Base-by-base conservation (phyloP, 768 basidiomycete species). In the Chalciporus sphaerocephalus region DNA sequence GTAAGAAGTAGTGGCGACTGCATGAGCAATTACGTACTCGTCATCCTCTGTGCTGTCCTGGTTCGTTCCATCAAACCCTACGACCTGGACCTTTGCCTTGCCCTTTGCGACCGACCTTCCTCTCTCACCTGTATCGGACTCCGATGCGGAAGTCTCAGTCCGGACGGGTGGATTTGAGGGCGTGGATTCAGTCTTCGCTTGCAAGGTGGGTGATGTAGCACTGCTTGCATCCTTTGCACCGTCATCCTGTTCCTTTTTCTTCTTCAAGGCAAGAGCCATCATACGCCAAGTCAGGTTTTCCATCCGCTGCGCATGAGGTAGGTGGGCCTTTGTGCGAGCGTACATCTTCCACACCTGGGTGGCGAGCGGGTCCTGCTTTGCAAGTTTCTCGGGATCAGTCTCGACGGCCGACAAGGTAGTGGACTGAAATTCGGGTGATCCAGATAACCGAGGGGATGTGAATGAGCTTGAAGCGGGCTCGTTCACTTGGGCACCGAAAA, bases 331-430 rank as follows among this genome's bases (percentile, higher is more conserved):
- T 37, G 87, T 88, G 50, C 88, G 82, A 27, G 92, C 83, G 60
- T 90, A 98, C 79, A 97, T 88, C 71, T 85, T 92, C 95, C 95
- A 98, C 23, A 98, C 88, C 69, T 97, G 92, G 1, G 94, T 87
- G 1, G 92, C 92, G 17, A 96, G 74, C 6, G 93, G 94, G 62
- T 96, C 94, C 41, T 92, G 86, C 60, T 77, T 83, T 8, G 86
- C 84, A 20, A 90, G 68, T 53, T 72, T 71, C 58, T 80, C 84
- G 8, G 83, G 80, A 59, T 87, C 81, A 6, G 54, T 70, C 27
- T 79, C 80, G 12, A 61, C 61, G 8, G 53, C 51, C 6, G 71
- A 69, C 21, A 78, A 52, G 40, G 69, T 58, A 1, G 60, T 49
- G n/a, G 72, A 62, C 45, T 77, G 73, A 22, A 87, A 64, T 55